Conservation (phyloP, 1,284 basidiomycete species). For the Trichosporon ovoides region DNA sequence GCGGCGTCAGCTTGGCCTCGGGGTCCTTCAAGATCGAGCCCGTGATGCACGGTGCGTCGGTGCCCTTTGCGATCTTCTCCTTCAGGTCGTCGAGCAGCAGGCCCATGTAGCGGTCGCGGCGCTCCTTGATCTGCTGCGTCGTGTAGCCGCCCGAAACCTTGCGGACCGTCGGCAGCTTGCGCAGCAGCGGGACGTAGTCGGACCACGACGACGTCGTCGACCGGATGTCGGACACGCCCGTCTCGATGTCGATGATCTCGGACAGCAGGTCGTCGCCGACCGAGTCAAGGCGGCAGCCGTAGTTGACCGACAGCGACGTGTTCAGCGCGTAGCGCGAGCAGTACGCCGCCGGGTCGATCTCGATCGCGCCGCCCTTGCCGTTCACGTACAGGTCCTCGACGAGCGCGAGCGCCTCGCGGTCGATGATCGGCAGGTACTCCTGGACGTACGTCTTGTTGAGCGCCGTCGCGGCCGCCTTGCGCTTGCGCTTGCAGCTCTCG, state of each 20-base stretch:
- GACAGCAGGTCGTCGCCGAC: slow-evolving; percentile 14
- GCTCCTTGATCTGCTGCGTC: slow-evolving; percentile 8
- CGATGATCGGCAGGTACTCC: slow-evolving; percentile 20
- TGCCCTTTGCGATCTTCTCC: slow-evolving; percentile 15
- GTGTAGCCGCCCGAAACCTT: background rate
- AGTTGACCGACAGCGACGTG: slow-evolving; percentile 20
- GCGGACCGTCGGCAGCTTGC: slow-evolving; percentile 7
- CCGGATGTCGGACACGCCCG: slow-evolving; percentile 14
- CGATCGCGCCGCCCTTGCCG: slow-evolving; percentile 14
- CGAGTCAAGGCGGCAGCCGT: slow-evolving; percentile 16
- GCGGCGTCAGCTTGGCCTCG: slow-evolving; percentile 17
- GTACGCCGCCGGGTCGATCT: slow-evolving; percentile 18
- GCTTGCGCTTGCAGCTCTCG: slow-evolving; percentile 23
- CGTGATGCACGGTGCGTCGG: slow-evolving; percentile 21
- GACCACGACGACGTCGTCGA: slow-evolving; percentile 12
- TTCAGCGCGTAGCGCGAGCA: slow-evolving; percentile 20
- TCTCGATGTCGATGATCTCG: slow-evolving; percentile 20
- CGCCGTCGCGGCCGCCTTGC: slow-evolving; percentile 19
- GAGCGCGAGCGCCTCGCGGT: slow-evolving; percentile 21
- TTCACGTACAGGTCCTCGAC: slow-evolving; percentile 19
- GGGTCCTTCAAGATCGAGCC: slow-evolving; percentile 23
- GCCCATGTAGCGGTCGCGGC: slow-evolving; percentile 22
- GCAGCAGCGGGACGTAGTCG: slow-evolving; percentile 21
- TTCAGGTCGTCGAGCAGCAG: slow-evolving; percentile 20
- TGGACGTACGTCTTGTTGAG: slow-evolving; percentile 19